Evolutionary conservation across 495 filamentous ascomycete genomes (phyloP).

Genomic region (Penicillium fimorum): DNA sequence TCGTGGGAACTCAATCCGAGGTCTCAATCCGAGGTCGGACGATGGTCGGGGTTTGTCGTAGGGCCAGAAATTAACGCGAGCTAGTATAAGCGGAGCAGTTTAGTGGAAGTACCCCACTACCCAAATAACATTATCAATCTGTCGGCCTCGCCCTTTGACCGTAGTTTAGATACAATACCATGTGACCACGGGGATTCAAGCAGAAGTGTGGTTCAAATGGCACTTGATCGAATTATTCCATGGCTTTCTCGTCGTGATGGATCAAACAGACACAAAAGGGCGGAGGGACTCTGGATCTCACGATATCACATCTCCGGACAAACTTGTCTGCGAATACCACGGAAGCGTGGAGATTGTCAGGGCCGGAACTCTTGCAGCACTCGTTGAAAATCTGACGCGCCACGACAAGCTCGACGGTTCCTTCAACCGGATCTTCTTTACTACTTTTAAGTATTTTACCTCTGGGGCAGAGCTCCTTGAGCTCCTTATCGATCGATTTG

Average conservation of each 20-base stretch:
- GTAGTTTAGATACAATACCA: not conserved
- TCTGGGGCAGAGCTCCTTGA: conserved; percentile 79
- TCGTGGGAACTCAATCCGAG: not conserved
- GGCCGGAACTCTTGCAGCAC: conserved; percentile 74
- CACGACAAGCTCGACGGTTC: conserved; percentile 84
- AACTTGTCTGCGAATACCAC: conserved; percentile 72
- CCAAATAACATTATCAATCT: not conserved
- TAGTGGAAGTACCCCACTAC: not conserved
- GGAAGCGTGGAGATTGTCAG: conserved; percentile 61
- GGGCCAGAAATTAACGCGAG: not conserved
- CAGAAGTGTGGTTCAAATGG: not conserved
- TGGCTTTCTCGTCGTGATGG: not conserved
- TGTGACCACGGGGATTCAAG: not conserved
- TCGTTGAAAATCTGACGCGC: conserved; percentile 87
- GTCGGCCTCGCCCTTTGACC: not conserved
- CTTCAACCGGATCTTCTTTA: conserved; percentile 90
- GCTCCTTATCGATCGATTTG: conserved; percentile 76
- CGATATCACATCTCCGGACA: conserved; percentile 24
- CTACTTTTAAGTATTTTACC: conserved; percentile 88
- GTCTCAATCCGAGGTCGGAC: conserved; percentile 1
- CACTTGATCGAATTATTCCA: not conserved
- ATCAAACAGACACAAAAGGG: not conserved
- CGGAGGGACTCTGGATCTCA: conserved; percentile 7
- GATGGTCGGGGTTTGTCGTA: not conserved
- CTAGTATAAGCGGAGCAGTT: not conserved